Conservation (phyloP, 345 rosid species). For the Psidium guajava region DNA sequence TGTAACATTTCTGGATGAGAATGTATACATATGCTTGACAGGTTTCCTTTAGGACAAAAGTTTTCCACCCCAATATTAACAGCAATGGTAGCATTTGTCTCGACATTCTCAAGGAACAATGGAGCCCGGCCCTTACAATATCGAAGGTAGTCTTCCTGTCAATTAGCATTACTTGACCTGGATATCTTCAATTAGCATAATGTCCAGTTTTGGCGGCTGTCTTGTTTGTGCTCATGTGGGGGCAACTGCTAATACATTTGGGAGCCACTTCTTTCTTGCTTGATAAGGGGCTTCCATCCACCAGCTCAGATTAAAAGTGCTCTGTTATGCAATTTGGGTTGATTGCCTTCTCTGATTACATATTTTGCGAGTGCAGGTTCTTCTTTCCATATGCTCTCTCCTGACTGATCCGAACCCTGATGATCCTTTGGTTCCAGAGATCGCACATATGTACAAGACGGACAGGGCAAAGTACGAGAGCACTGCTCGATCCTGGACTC, state of each 20-base stretch:
- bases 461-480: slow-evolving; percentile 57
- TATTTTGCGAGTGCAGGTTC: slow-evolving; percentile 27
- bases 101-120: slow-evolving; percentile 64
- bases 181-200: background rate
- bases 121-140: slow-evolving; percentile 69
- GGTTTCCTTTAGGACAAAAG: slow-evolving; percentile 68
- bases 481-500: slow-evolving; percentile 62
- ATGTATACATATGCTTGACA: background rate
- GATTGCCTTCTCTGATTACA: background rate
- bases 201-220: background rate
- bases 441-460: slow-evolving; percentile 58
- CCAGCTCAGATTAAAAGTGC: background rate
- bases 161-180: background rate
- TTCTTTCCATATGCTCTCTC: slow-evolving; percentile 60
- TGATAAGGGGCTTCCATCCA: background rate
- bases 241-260: background rate
- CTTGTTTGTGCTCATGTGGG: background rate
- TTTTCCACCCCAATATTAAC: slow-evolving; percentile 62
- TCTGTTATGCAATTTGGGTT: background rate
- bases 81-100: slow-evolving; percentile 71
- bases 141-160: slow-evolving; percentile 32
- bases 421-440: slow-evolving; percentile 65
- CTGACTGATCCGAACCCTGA: slow-evolving; percentile 69
- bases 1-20: background rate
- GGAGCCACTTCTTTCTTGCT: background rate